Evolutionary conservation across 225 moss, liverwort and hornwort species (phyloP), one percentile per base, ranked within the genome.

Genomic region (Thuidium tamariscinum): DNA sequence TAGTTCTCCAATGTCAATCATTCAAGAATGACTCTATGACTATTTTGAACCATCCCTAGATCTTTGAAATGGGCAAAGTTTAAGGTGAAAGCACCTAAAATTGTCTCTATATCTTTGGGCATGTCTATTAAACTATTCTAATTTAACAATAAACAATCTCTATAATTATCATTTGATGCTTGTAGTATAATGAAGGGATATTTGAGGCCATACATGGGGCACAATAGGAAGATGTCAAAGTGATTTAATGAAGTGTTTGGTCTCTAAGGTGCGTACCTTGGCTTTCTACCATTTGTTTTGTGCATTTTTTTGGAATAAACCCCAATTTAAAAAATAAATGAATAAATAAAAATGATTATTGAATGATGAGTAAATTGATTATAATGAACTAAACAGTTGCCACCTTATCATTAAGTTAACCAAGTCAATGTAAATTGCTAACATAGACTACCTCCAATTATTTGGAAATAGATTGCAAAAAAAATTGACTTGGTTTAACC

Each of bases 51-150:
- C 68, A 39, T 39, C 4, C 5, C 5, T 37, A 23, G 13, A 1
- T 39, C 13, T 21, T 23, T 7, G 13, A 11, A 68, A 68, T 39
- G 7, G 2, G 1, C 13, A 39, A 68, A 68, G 39, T 39, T 13
- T 68, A 37, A 20, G 12, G 22, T 39, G 11, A 15, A 62, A 62
- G 15, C 15, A 15, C 4, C 8, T 4, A 32, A 63, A 63, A 63
- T 1, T 1, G 13, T 34, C 34, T 7, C 0, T 4, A 3, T 16
- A 18, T 4, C 16, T 16, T 64, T 64, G 17, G 18, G 5, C 0
- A 1, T 34, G 34, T 32, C 7, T 64, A 64, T 34, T 64, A 9
- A 64, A 64, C 9, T 4, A 6, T 6, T 20, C 36, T 66, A 36
- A 66, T 36, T 20, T 20, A 36, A 36, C 5, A 66, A 5, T 11